Evolutionary conservation across 2,329 filamentous ascomycete species (phyloP).

Genomic region (Verticillium albo-atrum): DNA sequence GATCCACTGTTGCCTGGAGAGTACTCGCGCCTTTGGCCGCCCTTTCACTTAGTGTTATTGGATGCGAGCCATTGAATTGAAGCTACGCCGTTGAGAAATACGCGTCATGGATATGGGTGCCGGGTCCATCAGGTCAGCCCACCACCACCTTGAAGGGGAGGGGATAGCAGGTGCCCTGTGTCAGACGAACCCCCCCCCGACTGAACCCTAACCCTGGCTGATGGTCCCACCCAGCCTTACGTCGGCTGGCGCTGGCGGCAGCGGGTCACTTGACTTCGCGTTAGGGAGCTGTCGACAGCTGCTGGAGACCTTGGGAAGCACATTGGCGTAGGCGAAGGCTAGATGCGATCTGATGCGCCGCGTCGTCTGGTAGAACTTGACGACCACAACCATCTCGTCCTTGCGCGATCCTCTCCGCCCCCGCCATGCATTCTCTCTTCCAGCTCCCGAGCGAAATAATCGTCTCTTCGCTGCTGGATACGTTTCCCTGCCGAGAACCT

Average conservation of each 20-base stretch:
- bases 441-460: constrained; percentile 48
- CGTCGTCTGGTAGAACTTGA: neutral
- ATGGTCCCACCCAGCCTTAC: no score
- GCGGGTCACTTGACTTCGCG: constrained; percentile 11
- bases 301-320: no score
- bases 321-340: neutral
- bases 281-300: neutral
- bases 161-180: no score
- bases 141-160: no score
- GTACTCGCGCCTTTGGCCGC: neutral
- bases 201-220: no score
- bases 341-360: neutral
- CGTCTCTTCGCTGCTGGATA: constrained; percentile 37
- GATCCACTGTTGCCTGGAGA: neutral
- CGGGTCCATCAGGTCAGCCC: neutral
- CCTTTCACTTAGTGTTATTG: neutral
- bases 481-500: constrained; percentile 52
- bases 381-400: neutral
- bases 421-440: constrained; percentile 36
- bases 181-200: no score
- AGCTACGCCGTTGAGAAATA: neutral
- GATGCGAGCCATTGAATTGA: neutral
- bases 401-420: neutral
- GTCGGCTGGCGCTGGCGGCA: neutral
- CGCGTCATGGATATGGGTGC: neutral